A percentile compares a stretch with the other conserved stretches of the same genome.
Conservation (phyloP, 139 green algal genomes). For the Volvox africanus region DNA sequence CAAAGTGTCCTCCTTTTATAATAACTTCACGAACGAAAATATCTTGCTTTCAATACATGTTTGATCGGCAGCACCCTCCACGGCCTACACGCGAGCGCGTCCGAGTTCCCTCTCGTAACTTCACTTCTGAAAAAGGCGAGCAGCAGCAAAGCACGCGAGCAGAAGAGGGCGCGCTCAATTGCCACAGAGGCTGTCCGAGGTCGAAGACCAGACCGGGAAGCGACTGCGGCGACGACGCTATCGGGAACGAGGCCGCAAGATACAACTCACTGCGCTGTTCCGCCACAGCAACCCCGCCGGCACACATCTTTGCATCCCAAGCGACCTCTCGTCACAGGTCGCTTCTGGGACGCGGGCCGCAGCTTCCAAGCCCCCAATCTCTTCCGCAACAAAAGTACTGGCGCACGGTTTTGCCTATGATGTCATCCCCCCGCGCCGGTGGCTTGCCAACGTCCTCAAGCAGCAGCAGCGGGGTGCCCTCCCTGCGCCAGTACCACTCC, state of each 20-base stretch:
- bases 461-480: background rate
- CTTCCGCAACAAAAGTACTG: background rate
- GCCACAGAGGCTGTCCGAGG: background rate
- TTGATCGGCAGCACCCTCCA: background rate
- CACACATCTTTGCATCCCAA: background rate
- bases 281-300: background rate
- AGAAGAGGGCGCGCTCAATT: background rate
- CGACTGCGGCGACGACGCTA: background rate
- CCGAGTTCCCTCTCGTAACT: background rate
- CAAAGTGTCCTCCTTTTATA: no score
- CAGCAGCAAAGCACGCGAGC: background rate
- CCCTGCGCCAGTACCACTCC: constrained; percentile 36
- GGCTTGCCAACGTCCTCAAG: constrained; percentile 12
- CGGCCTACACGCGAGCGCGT: background rate
- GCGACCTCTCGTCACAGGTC: background rate
- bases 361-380: background rate
- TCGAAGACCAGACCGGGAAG: background rate
- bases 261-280: background rate
- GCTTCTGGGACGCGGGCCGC: background rate
- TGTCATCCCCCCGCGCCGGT: background rate
- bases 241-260: background rate
- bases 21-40: no score
- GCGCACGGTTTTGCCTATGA: background rate
- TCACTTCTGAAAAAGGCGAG: background rate
- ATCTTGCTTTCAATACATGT: background rate